A percentile compares a stretch with the other conserved stretches of the same genome.
Conservation (phyloP, 1,284 basidiomycete genomes). For the Neolentinus lepideus region DNA sequence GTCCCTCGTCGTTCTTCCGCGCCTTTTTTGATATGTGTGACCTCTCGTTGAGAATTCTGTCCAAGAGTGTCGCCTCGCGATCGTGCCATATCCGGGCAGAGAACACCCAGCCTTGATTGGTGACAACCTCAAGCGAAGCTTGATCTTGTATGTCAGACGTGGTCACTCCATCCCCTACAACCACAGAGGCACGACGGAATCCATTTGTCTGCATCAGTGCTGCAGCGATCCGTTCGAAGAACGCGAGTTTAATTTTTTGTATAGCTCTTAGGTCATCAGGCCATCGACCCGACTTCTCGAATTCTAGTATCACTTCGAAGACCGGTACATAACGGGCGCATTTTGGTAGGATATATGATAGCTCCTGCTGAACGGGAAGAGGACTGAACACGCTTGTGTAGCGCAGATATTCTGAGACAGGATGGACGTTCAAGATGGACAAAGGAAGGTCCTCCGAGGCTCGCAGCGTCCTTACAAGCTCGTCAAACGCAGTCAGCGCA, state of each 20-base stretch:
- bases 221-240: conserved; percentile 74
- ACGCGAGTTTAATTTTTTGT: conserved; percentile 93
- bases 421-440: conserved; percentile 69
- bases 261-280: conserved; percentile 92
- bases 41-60: conserved; percentile 53
- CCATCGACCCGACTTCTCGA: conserved; percentile 91
- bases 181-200: conserved; percentile 52
- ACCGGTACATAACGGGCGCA: conserved; percentile 62
- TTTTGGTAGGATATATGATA: conserved; percentile 38
- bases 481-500: conserved; percentile 77
- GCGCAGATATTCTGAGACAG: conserved; percentile 70
- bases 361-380: conserved; percentile 39
- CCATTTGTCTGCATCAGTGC: conserved; percentile 47
- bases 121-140: conserved; percentile 71
- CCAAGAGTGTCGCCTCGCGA: conserved; percentile 75
- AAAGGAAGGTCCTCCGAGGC: conserved; percentile 77
- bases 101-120: conserved; percentile 86
- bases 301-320: conserved; percentile 76
- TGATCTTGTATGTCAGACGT: conserved; percentile 64
- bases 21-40: conserved; percentile 23
- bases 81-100: conserved; percentile 82
- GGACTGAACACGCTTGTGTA: conserved; percentile 83
- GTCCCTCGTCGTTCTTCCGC: conserved; percentile 13
- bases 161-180: conserved; percentile 40
- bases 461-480: conserved; percentile 73